A percentile compares a stretch with the other conserved stretches of the same genome.
phyloP scores from a whole-genome alignment of 129 eudicot species.

The Heracleum sosnowskyi region DNA sequence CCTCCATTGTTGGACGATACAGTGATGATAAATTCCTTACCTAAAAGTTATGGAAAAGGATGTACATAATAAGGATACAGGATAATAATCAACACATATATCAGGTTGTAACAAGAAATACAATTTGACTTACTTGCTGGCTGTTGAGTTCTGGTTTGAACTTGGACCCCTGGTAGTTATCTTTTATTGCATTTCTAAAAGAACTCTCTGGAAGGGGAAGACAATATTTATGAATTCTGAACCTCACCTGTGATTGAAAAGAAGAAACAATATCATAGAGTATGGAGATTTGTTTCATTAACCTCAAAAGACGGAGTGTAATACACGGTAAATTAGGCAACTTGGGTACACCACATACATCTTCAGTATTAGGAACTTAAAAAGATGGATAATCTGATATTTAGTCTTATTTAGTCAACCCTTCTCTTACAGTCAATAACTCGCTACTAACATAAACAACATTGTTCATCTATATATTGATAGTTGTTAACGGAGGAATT shows the following conservation, averaged over 20 bases:
- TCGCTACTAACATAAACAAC: background rate
- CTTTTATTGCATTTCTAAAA: conserved; percentile 40
- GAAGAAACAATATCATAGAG: background rate
- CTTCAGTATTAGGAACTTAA: background rate
- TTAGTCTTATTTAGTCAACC: background rate
- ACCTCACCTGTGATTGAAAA: conserved; percentile 38
- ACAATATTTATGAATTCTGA: conserved; percentile 55
- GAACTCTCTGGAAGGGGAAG: conserved; percentile 47
- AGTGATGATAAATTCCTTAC: conserved; percentile 40
- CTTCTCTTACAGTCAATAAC: background rate
- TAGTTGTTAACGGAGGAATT: no score
- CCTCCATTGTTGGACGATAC: conserved; percentile 65
- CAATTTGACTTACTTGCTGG: conserved; percentile 42
- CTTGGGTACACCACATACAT: background rate
- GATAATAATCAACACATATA: background rate
- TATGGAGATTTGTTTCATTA: background rate
- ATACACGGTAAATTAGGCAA: background rate
- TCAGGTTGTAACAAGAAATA: background rate
- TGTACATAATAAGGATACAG: no score
- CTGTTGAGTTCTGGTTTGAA: conserved; percentile 52
- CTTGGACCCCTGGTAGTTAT: conserved; percentile 40
- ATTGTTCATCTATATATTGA: background rate
- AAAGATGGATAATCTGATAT: background rate
- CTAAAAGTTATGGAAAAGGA: conserved; percentile 24
- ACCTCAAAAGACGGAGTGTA: background rate